These are phyloP conservation scores for Cucurbitaria berberidis DNA, from an alignment of 2,329 filamentous ascomycete genomes.

Conservation along the genomic window DNA sequence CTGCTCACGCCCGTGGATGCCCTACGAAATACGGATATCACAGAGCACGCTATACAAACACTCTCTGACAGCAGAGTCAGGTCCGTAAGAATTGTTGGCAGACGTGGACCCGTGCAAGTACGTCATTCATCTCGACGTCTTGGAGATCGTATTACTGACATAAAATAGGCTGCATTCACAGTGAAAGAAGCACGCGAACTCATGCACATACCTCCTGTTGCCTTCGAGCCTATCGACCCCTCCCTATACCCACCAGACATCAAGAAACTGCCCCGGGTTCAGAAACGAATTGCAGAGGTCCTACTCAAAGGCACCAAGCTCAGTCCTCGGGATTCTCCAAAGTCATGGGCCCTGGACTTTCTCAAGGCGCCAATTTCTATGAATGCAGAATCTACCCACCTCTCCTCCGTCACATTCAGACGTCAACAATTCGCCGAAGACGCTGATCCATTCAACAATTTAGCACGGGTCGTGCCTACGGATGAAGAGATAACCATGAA, in stretches of 20 bases:
- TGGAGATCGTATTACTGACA: conserved; percentile 6
- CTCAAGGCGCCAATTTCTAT: conserved; percentile 80
- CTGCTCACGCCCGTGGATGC: conserved; percentile 76
- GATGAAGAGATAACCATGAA: conserved; percentile 59
- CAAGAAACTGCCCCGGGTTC: conserved; percentile 74
- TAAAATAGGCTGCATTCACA: conserved; percentile 82
- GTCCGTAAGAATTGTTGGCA: conserved; percentile 83
- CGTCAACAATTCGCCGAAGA: conserved; percentile 50
- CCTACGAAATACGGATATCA: conserved; percentile 84
- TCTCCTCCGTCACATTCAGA: conserved; percentile 73
- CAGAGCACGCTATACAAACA: conserved; percentile 78
- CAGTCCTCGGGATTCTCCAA: conserved; percentile 57
- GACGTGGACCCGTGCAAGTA: conserved; percentile 87
- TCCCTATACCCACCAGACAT: conserved; percentile 71
- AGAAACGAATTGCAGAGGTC: conserved; percentile 79
- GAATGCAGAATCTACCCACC: conserved; percentile 55
- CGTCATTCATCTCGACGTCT: conserved; percentile 15
- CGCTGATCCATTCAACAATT: conserved; percentile 55
- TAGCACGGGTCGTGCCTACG: conserved; percentile 59
- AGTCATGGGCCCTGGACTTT: conserved; percentile 85
- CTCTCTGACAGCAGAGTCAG: conserved; percentile 76
- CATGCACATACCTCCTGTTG: conserved; percentile 74
- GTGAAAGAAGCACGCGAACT: conserved; percentile 94
- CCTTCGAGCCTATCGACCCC: conserved; percentile 72
- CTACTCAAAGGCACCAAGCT: conserved; percentile 74